phyloP scores from a whole-genome alignment of 345 rosid species.

The Rhodamnia rubescens region DNA sequence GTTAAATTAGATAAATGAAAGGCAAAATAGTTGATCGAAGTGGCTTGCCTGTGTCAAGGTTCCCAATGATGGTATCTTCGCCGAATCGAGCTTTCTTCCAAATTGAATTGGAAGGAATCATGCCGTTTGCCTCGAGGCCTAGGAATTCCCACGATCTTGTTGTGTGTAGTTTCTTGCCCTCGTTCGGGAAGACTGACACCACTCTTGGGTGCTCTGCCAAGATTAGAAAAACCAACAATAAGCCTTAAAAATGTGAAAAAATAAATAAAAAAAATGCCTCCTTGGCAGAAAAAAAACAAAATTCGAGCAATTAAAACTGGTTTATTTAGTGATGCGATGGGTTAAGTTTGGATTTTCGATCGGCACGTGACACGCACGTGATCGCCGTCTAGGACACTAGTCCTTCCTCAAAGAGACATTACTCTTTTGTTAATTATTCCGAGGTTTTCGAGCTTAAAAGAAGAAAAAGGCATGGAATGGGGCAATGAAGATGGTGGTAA shows the following conservation, averaged over 20 bases:
- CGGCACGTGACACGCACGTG: not conserved
- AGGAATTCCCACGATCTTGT: conserved; percentile 93
- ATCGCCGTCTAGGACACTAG: not conserved
- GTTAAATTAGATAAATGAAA: not conserved
- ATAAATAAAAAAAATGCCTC: not conserved
- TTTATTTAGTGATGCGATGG: not conserved
- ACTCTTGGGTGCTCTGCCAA: conserved; percentile 64
- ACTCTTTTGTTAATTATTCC: not conserved
- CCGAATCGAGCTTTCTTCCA: conserved; percentile 75
- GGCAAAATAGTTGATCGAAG: not conserved
- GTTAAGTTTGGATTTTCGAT: not conserved
- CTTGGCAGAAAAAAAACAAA: not conserved
- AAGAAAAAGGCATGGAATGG: not conserved
- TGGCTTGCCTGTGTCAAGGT: conserved; percentile 70
- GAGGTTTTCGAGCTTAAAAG: not conserved
- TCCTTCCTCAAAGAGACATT: not conserved
- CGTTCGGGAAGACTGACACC: conserved; percentile 62
- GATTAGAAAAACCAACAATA: not conserved
- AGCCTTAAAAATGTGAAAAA: not conserved
- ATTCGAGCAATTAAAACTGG: not conserved
- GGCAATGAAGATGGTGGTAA: not conserved
- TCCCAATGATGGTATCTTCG: conserved; percentile 69
- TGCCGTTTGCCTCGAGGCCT: conserved; percentile 41
- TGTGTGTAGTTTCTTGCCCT: conserved; percentile 64
- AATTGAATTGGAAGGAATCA: conserved; percentile 24